Conservation (phyloP, 768 basidiomycete species). For the Boletellus ananiceps region DNA sequence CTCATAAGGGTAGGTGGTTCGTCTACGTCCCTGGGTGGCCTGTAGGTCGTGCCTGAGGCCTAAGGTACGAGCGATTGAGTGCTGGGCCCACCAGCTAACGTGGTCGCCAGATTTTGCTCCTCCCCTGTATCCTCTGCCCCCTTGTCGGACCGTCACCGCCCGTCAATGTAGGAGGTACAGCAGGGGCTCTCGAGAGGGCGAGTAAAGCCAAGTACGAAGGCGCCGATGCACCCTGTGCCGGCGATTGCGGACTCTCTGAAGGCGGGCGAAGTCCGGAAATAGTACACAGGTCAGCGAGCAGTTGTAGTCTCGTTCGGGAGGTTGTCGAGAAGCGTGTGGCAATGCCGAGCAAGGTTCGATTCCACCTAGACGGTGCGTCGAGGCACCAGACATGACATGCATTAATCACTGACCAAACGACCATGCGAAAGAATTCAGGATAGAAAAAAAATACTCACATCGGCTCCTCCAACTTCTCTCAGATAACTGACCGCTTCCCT, state of each 20-base stretch:
- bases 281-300: constrained; percentile 90
- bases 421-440: background rate
- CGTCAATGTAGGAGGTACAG: constrained; percentile 40
- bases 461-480: constrained; percentile 69
- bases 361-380: constrained; percentile 57
- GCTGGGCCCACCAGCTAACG: constrained; percentile 26
- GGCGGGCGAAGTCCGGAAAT: constrained; percentile 49
- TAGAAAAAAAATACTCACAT: constrained; percentile 47
- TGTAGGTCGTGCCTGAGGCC: constrained; percentile 10
- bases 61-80: constrained; percentile 8
- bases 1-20: too few relatives aligned
- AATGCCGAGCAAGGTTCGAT: constrained; percentile 82
- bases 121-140: constrained; percentile 13
- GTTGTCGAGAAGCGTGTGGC: constrained; percentile 75
- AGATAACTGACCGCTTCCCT: constrained; percentile 79
- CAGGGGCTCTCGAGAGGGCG: constrained; percentile 58
- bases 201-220: constrained; percentile 81
- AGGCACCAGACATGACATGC: background rate
- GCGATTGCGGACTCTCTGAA: constrained; percentile 18
- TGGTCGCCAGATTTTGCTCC: constrained; percentile 16
- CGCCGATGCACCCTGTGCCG: constrained; percentile 21
- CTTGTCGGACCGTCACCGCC: constrained; percentile 24
- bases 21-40: constrained; percentile 19
- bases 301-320: constrained; percentile 85
- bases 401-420: background rate